Percentiles rank a stretch among this genome's conserved stretches.
phyloP scores from a whole-genome alignment of 2,329 filamentous ascomycete genomes.

The Fusarium piperis region DNA sequence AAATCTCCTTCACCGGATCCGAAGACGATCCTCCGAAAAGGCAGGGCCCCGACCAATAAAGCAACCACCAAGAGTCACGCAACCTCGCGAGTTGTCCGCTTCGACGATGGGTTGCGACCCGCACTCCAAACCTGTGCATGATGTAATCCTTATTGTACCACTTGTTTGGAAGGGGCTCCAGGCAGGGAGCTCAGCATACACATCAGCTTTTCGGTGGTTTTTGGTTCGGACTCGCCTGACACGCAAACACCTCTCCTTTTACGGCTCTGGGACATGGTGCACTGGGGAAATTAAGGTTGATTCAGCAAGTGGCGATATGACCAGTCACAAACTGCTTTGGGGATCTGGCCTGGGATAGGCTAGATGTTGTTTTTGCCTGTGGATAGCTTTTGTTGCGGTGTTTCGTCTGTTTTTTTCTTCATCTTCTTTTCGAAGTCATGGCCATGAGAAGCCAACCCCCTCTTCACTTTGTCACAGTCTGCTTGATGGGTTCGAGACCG shows the following conservation, averaged over 20 bases:
- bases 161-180: constrained; percentile 32
- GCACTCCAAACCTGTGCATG: constrained; percentile 52
- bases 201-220: constrained; percentile 37
- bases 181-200: constrained; percentile 20
- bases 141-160: constrained; percentile 40
- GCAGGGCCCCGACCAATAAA: constrained; percentile 49
- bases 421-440: constrained; percentile 38
- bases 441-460: constrained; percentile 37
- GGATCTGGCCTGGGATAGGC: constrained; percentile 39
- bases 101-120: constrained; percentile 52
- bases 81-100: constrained; percentile 53
- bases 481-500: constrained; percentile 35
- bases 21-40: constrained; percentile 57
- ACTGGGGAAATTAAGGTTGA: constrained; percentile 45
- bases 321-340: constrained; percentile 45
- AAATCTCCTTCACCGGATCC: constrained; percentile 52
- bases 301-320: constrained; percentile 46
- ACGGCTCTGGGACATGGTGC: constrained; percentile 39
- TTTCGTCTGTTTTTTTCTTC: constrained; percentile 25
- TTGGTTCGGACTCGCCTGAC: constrained; percentile 41
- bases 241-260: constrained; percentile 36
- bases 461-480: constrained; percentile 29
- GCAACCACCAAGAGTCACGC: constrained; percentile 49
- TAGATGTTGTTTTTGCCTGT: constrained; percentile 44
- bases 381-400: constrained; percentile 38